Conservation (phyloP, 495 filamentous ascomycete species). For the Xylaria telfairii region DNA sequence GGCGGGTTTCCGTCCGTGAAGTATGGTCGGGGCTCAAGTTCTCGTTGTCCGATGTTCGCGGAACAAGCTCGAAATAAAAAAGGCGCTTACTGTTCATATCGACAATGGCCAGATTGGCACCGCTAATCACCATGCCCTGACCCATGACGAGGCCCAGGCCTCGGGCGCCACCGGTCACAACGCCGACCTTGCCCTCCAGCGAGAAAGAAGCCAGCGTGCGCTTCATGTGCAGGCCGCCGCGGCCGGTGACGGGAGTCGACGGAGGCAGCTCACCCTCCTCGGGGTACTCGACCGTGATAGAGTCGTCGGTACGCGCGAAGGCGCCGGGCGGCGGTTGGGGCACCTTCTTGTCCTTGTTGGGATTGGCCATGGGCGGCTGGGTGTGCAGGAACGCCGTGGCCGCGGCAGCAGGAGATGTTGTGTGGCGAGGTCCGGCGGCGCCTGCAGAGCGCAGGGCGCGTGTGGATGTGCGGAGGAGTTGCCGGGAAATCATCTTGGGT, state of each 20-base stretch:
- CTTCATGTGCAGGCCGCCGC: constrained; percentile 63
- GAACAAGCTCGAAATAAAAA: constrained; percentile 1
- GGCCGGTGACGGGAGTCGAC: constrained; percentile 69
- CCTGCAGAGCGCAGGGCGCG: constrained; percentile 29
- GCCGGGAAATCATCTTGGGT: constrained; percentile 24
- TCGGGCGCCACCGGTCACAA: constrained; percentile 87
- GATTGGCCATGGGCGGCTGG: constrained; percentile 36
- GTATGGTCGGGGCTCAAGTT: neutral
- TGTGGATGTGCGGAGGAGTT: constrained; percentile 24
- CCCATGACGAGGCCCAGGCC: constrained; percentile 91
- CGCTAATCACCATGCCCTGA: constrained; percentile 83
- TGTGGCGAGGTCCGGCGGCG: constrained; percentile 8
- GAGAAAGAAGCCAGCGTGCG: constrained; percentile 67
- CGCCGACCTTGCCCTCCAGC: constrained; percentile 74
- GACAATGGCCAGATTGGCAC: constrained; percentile 88
- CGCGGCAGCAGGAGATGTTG: constrained; percentile 25
- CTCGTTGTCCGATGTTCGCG: neutral
- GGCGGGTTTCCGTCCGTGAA: neutral
- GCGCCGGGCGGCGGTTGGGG: constrained; percentile 43
- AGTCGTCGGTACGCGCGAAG: constrained; percentile 80
- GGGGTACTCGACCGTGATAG: constrained; percentile 77
- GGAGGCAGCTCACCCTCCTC: constrained; percentile 70
- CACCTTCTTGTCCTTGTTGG: constrained; percentile 38
- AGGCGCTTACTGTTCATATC: constrained; percentile 81
- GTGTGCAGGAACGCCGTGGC: constrained; percentile 35